These are phyloP conservation scores for Blakeslea trispora DNA, from an alignment of 371 early-diverging fungal genomes.

Conservation along the genomic window DNA sequence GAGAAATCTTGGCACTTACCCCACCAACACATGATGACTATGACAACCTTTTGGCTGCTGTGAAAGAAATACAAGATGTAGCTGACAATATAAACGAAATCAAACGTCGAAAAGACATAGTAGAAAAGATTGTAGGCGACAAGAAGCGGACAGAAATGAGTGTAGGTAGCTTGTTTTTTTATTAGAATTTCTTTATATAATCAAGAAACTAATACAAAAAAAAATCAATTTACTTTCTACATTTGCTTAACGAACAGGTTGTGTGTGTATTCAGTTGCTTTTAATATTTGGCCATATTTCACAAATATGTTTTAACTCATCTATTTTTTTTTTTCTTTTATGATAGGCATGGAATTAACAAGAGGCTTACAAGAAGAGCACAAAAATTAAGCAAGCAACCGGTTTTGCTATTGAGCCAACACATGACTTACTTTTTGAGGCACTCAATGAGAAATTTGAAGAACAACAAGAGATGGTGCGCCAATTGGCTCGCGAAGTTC, in stretches of 20 bases:
- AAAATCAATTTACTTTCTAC: constrained; percentile 10
- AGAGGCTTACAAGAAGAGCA: constrained; percentile 63
- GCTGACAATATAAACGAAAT: constrained; percentile 87
- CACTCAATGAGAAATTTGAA: constrained; percentile 60
- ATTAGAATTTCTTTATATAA: too few relatives aligned
- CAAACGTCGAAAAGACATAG: constrained; percentile 84
- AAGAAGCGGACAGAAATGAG: constrained; percentile 66
- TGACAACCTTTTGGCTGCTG: constrained; percentile 52
- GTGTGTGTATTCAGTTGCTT: constrained; percentile 26
- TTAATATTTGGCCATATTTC: too few relatives aligned
- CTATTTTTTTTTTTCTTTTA: background rate
- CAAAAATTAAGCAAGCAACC: constrained; percentile 42
- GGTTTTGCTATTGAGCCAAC: constrained; percentile 50
- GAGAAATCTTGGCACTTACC: constrained; percentile 68
- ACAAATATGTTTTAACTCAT: too few relatives aligned
- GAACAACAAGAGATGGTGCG: constrained; percentile 54
- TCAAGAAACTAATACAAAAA: too few relatives aligned
- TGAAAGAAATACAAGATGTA: constrained; percentile 61
- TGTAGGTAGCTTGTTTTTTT: constrained; percentile 32
- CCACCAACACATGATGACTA: constrained; percentile 62
- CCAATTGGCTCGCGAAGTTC: constrained; percentile 55
- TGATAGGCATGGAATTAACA: constrained; percentile 67
- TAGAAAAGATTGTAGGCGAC: constrained; percentile 82
- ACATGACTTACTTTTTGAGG: constrained; percentile 62
- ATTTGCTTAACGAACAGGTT: constrained; percentile 17